Base-by-base conservation (phyloP, 352 stramenopile genomes). In the Globisporangium sylvaticum region DNA sequence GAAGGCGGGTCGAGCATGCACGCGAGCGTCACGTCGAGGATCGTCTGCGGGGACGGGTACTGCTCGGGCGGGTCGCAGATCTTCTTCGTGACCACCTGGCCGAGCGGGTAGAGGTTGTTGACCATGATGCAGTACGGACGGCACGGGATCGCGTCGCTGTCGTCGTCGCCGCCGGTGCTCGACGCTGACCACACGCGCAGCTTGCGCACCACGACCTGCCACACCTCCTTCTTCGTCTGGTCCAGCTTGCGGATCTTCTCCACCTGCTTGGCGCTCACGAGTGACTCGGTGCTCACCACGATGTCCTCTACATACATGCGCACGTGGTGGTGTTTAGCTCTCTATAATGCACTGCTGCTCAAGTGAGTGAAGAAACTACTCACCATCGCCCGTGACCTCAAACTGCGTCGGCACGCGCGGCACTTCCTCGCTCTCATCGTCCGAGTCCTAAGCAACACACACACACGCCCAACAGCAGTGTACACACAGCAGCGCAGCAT, bases 161-260 rank as follows among this genome's bases (percentile, higher is more conserved):
- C 83, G 7, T 90, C 82, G 0, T 70, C 82, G 8, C 37, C 24
- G 3, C 75, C 80, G 0, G 66, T 42, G 61, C 83, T 93, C 4
- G 87, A 92, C 39, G 87, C 87, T 65, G 85, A 93, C 87, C 87
- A 95, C 64, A 95, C 87, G 53, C 87, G 84, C n/a, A 95, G 77
- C 66, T 94, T 88, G 29, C 87, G 87, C 44, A 95, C 85, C 42
- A 95, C 87, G 29, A 95, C 81, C 68, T 95, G 87, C 87, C 87
- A 95, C n/a, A 95, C 84, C 64, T 95, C 87, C 37, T 87, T 72
- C 71, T 91, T 75, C 25, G 81, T 89, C 75, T 93, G 83, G 60
- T 90, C 83, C 54, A 94, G 65, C 59, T 89, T 88, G 15, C 77
- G 75, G 64, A 87, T 85, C 62, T 83, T 85, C 55, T 95, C 83